Conservation (phyloP, 2,329 filamentous ascomycete genomes). For the Colletotrichum eleusines region DNA sequence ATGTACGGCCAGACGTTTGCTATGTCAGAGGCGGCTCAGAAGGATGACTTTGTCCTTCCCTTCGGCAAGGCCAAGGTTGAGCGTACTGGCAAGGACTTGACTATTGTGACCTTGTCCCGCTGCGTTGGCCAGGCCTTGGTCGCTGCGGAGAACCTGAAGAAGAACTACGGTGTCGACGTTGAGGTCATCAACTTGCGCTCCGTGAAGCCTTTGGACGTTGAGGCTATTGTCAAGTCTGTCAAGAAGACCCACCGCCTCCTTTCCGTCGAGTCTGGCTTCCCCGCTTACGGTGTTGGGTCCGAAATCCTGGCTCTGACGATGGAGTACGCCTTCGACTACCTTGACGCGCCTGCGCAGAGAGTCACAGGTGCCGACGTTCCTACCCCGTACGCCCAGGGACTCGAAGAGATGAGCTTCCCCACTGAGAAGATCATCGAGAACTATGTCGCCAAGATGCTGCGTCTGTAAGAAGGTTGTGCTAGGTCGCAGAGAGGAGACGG, state of each 20-base stretch:
- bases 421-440: slow-evolving; percentile 88
- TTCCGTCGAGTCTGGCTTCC: slow-evolving; percentile 95
- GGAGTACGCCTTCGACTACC: slow-evolving; percentile 99
- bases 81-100: slow-evolving; percentile 94
- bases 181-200: slow-evolving; percentile 99
- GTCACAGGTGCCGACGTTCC: slow-evolving; percentile 98
- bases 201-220: slow-evolving; percentile 95
- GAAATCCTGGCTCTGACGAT: slow-evolving; percentile 95
- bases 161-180: slow-evolving; percentile 94
- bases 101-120: slow-evolving; percentile 93
- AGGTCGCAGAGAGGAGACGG: background rate
- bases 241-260: slow-evolving; percentile 98
- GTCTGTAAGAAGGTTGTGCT: slow-evolving; percentile 65
- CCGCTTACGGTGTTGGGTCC: slow-evolving; percentile 90
- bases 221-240: slow-evolving; percentile 94
- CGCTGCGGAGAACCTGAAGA: slow-evolving; percentile 91
- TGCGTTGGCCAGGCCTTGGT: slow-evolving; percentile 92
- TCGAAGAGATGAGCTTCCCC: slow-evolving; percentile 97
- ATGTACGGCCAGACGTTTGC: slow-evolving; percentile 96
- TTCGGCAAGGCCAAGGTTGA: slow-evolving; percentile 99
- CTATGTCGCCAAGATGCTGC: slow-evolving; percentile 90
- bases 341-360: slow-evolving; percentile 91
- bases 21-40: slow-evolving; percentile 97
- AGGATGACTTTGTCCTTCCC: slow-evolving; percentile 95
- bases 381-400: slow-evolving; percentile 91